phyloP scores from a whole-genome alignment of 768 basidiomycete species.

The Xerocomus spinulosus region DNA sequence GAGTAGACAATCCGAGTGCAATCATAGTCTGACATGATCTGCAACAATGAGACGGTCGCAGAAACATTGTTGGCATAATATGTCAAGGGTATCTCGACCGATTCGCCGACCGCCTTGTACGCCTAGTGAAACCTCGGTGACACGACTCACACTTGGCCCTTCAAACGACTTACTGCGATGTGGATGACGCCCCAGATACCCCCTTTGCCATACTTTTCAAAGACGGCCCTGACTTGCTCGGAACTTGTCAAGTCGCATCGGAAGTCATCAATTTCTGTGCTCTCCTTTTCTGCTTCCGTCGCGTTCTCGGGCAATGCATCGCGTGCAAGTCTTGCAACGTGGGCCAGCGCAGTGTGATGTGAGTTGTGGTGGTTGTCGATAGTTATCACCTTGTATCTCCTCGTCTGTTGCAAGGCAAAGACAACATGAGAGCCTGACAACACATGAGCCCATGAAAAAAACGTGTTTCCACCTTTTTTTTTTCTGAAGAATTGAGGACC shows the following conservation, averaged over 20 bases:
- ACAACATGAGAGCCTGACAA: constrained; percentile 87
- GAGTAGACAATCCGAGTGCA: constrained; percentile 92
- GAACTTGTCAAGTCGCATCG: constrained; percentile 71
- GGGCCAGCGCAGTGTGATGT: constrained; percentile 63
- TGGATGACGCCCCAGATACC: constrained; percentile 97
- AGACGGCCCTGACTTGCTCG: constrained; percentile 70
- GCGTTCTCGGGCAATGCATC: constrained; percentile 64
- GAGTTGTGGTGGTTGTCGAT: constrained; percentile 97
- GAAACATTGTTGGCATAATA: constrained; percentile 95
- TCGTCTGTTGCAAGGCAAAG: constrained; percentile 77
- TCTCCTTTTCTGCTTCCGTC: constrained; percentile 63
- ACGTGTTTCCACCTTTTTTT: neutral
- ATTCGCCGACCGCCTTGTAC: constrained; percentile 97
- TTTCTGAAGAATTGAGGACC: constrained; percentile 9
- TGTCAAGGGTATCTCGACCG: constrained; percentile 83
- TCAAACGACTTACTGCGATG: constrained; percentile 65
- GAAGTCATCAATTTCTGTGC: constrained; percentile 66
- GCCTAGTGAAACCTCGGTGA: constrained; percentile 48
- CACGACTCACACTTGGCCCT: neutral
- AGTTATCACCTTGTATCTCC: constrained; percentile 87
- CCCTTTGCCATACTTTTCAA: constrained; percentile 79
- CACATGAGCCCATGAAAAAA: constrained; percentile 9
- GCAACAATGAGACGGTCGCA: constrained; percentile 81
- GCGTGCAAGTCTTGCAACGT: constrained; percentile 76
- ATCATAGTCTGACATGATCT: constrained; percentile 80